A percentile compares a stretch with the other conserved stretches of the same genome.
phyloP scores from a whole-genome alignment of 768 basidiomycete species.

The Daedaleopsis sinensis region DNA sequence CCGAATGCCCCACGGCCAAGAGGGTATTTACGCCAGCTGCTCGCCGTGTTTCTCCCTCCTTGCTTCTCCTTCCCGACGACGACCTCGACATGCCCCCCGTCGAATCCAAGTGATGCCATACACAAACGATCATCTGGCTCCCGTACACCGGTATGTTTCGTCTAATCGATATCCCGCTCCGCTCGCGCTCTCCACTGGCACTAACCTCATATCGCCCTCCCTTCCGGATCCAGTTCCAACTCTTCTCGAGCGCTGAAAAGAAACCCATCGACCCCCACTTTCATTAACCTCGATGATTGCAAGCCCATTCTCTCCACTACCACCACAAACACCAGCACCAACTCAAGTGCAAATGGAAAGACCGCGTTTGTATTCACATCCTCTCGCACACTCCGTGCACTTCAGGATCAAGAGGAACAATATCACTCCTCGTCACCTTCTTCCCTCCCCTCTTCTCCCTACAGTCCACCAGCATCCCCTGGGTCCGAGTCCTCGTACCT shows the following conservation, averaged over 20 bases:
- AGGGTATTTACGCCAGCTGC: constrained; percentile 9
- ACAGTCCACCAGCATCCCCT: constrained; percentile 10
- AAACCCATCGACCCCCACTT: constrained; percentile 26
- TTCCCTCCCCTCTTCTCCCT: constrained; percentile 10
- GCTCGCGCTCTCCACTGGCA: background rate
- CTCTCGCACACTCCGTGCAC: constrained; percentile 29
- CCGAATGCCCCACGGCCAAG: constrained; percentile 13
- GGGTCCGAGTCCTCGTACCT: background rate
- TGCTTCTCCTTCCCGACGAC: constrained; percentile 4
- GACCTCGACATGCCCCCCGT: constrained; percentile 12
- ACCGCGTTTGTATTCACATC: constrained; percentile 35
- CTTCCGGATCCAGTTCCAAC: constrained; percentile 4
- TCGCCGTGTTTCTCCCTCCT: background rate
- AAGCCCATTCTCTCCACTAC: constrained; percentile 23
- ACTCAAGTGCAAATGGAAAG: constrained; percentile 10
- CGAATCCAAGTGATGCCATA: constrained; percentile 6
- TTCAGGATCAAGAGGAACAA: constrained; percentile 16
- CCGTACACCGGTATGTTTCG: constrained; percentile 2
- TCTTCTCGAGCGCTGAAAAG: background rate
- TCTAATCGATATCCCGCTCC: background rate
- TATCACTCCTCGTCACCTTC: background rate
- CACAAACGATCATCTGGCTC: background rate
- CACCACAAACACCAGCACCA: constrained; percentile 20
- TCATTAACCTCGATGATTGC: constrained; percentile 31
- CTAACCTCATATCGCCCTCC: background rate